phyloP scores from a whole-genome alignment of 345 rosid genomes.

The Rhizophora mangle region DNA sequence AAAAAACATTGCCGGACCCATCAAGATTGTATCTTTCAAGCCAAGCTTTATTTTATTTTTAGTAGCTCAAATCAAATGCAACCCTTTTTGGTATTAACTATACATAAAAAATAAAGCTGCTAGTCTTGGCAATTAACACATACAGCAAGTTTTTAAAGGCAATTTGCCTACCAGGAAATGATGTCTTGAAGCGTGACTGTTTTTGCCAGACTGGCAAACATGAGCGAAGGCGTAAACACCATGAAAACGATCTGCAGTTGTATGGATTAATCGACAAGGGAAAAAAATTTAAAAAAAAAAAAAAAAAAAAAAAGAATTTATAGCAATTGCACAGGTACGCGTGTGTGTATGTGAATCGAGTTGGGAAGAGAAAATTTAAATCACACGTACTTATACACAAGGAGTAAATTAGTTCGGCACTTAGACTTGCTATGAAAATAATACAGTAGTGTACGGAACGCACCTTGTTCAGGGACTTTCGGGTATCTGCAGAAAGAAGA shows the following conservation, averaged over 20 bases:
- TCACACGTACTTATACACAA: too few species aligned
- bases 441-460: background rate
- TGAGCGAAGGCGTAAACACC: constrained; percentile 75
- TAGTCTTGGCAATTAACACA: background rate
- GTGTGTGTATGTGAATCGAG: too few species aligned
- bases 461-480: constrained; percentile 80
- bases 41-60: too few species aligned
- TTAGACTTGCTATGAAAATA: background rate
- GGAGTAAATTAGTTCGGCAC: too few species aligned
- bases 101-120: background rate
- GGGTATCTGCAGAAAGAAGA: constrained; percentile 56
- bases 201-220: constrained; percentile 78
- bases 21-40: background rate
- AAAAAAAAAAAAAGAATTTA: too few species aligned
- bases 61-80: too few species aligned
- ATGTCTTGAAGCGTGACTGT: constrained; percentile 84
- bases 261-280: too few species aligned
- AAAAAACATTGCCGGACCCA: background rate
- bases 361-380: background rate
- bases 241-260: constrained; percentile 67
- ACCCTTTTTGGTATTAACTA: too few species aligned
- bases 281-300: too few species aligned
- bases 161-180: constrained; percentile 59
- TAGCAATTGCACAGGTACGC: too few species aligned
- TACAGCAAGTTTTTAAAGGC: background rate